phyloP scores from a whole-genome alignment of 2,329 filamentous ascomycete species.

The Scedosporium boydii region DNA sequence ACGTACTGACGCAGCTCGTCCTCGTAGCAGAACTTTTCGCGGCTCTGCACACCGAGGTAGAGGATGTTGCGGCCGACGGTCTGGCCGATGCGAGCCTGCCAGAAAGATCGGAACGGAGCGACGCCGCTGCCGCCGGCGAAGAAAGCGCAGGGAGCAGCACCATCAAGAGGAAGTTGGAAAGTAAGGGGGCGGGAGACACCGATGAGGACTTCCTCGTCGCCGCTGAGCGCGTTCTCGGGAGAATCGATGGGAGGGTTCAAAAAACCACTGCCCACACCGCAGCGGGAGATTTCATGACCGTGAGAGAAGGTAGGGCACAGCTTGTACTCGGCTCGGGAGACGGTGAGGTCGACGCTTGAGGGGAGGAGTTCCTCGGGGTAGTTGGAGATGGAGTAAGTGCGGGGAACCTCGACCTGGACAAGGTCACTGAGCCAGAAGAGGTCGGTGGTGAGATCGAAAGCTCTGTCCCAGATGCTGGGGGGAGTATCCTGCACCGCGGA shows the following conservation, averaged over 20 bases:
- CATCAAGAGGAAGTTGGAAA: conserved; percentile 41
- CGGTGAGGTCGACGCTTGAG: conserved; percentile 38
- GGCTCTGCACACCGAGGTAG: conserved; percentile 41
- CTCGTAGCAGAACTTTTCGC: conserved; percentile 42
- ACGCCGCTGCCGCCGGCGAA: conserved; percentile 46
- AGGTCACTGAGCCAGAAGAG: conserved; percentile 36
- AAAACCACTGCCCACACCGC: conserved; percentile 43
- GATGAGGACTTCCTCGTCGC: conserved; percentile 38
- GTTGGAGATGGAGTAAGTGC: conserved; percentile 44
- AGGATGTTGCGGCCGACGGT: conserved; percentile 35
- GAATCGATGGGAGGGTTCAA: conserved; percentile 37
- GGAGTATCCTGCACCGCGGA: conserved; percentile 37
- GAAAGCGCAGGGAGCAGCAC: conserved; percentile 38
- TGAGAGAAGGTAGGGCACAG: conserved; percentile 31
- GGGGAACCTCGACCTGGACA: conserved; percentile 37
- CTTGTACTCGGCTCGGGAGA: conserved; percentile 41
- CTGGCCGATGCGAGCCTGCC: conserved; percentile 34
- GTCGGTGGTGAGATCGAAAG: conserved; percentile 32
- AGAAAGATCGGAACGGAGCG: conserved; percentile 44
- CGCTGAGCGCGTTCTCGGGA: conserved; percentile 26
- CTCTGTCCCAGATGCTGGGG: conserved; percentile 38
- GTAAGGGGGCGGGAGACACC: conserved; percentile 40
- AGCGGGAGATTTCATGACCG: conserved; percentile 20
- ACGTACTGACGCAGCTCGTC: conserved; percentile 36
- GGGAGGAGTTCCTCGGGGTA: conserved; percentile 40